These are phyloP conservation scores for Diutina rugosa DNA, from an alignment of 1,139 yeast species.

Conservation along the genomic window DNA sequence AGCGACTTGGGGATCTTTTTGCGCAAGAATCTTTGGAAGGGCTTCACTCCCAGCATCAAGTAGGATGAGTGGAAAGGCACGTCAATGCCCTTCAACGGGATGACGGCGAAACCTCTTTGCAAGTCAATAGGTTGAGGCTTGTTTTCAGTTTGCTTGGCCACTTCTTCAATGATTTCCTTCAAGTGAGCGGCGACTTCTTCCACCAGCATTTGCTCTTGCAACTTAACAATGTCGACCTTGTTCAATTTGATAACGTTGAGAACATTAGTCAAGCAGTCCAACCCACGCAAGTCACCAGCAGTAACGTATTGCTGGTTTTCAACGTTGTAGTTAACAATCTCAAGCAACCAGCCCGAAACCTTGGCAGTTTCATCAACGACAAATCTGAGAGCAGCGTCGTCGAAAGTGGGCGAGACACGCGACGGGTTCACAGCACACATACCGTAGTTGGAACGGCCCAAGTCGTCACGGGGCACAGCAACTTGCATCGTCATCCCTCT, in stretches of 20 bases:
- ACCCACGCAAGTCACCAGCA: slow-evolving; percentile 94
- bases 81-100: slow-evolving; percentile 94
- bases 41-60: slow-evolving; percentile 95
- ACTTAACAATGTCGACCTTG: slow-evolving; percentile 84
- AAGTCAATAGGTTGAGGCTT: slow-evolving; percentile 95
- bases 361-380: slow-evolving; percentile 81
- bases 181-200: slow-evolving; percentile 85
- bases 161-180: slow-evolving; percentile 77
- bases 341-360: slow-evolving; percentile 87
- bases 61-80: slow-evolving; percentile 99
- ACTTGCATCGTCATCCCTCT: slow-evolving; percentile 99
- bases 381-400: slow-evolving; percentile 86
- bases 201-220: slow-evolving; percentile 67
- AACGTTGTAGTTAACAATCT: slow-evolving; percentile 95
- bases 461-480: slow-evolving; percentile 93
- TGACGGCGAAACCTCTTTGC: slow-evolving; percentile 96
- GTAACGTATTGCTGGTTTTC: slow-evolving; percentile 97
- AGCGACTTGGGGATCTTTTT: slow-evolving; percentile 94
- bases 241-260: slow-evolving; percentile 85
- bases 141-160: slow-evolving; percentile 63
- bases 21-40: slow-evolving; percentile 93
- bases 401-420: slow-evolving; percentile 77
- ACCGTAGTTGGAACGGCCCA: slow-evolving; percentile 96
- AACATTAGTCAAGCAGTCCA: slow-evolving; percentile 87
- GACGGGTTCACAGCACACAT: slow-evolving; percentile 98